Conservation (phyloP, 805 yeast species). For the Torulaspora microellipsoides region DNA sequence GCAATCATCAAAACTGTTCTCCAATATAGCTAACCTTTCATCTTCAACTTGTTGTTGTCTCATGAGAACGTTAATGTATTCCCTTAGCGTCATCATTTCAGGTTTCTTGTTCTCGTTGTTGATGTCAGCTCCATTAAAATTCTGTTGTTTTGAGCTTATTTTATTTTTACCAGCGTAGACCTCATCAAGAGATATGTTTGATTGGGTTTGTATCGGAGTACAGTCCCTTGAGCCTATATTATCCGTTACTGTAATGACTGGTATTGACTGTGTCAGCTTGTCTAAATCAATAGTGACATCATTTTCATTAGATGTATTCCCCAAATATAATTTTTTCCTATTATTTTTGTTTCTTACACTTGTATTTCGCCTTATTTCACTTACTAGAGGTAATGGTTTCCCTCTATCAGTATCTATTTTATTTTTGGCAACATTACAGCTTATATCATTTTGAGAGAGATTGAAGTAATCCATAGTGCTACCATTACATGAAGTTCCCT, state of each 20-base stretch:
- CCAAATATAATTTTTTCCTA: constrained; percentile 3
- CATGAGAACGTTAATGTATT: constrained; percentile 23
- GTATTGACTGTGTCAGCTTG: constrained; percentile 21
- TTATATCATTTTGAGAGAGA: neutral
- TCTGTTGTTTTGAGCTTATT: constrained; percentile 6
- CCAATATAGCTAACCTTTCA: constrained; percentile 25
- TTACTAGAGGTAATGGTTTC: neutral
- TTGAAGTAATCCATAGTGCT: neutral
- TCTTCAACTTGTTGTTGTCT: constrained; percentile 30
- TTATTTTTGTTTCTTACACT: neutral
- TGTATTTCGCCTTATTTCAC: neutral
- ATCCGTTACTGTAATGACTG: constrained; percentile 26
- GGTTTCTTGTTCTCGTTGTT: constrained; percentile 10
- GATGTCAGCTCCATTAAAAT: constrained; percentile 5
- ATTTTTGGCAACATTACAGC: neutral
- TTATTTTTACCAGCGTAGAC: constrained; percentile 11
- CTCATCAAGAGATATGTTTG: constrained; percentile 22
- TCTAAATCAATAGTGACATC: constrained; percentile 20
- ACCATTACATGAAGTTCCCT: neutral
- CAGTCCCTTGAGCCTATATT: constrained; percentile 16
- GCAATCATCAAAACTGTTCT: constrained; percentile 21
- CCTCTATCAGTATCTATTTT: neutral
- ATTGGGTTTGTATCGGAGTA: constrained; percentile 21
- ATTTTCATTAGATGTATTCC: constrained; percentile 1
- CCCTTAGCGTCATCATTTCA: constrained; percentile 22